phyloP scores from a whole-genome alignment of 352 stramenopile genomes.

The Globisporangium okanoganense region DNA sequence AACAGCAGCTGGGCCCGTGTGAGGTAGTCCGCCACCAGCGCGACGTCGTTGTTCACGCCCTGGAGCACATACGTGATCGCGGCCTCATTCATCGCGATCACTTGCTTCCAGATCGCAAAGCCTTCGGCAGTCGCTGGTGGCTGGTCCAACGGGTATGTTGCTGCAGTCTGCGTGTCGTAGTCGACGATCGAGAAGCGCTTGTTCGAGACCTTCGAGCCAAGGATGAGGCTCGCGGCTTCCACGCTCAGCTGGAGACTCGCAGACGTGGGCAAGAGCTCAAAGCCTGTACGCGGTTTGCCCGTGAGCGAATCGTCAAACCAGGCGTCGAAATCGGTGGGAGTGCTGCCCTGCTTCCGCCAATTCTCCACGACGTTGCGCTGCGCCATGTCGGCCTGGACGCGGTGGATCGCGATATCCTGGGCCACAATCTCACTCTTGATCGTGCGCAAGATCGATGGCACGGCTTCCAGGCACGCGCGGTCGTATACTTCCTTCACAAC shows the following conservation, averaged over 20 bases:
- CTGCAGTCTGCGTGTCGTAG: slow-evolving; percentile 32
- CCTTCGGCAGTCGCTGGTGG: slow-evolving; percentile 35
- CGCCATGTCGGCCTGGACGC: slow-evolving; percentile 26
- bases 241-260: slow-evolving; percentile 42
- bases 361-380: slow-evolving; percentile 50
- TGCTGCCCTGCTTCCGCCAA: slow-evolving; percentile 35
- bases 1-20: slow-evolving; percentile 53
- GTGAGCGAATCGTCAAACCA: slow-evolving; percentile 65
- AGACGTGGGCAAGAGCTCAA: slow-evolving; percentile 48
- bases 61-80: slow-evolving; percentile 52
- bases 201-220: slow-evolving; percentile 52
- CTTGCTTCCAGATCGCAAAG: slow-evolving; percentile 77
- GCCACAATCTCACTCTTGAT: slow-evolving; percentile 68
- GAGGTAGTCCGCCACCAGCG: slow-evolving; percentile 36
- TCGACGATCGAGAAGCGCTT: slow-evolving; percentile 66
- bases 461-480: slow-evolving; percentile 51
- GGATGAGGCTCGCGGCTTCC: slow-evolving; percentile 48
- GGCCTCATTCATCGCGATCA: slow-evolving; percentile 57
- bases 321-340: slow-evolving; percentile 48
- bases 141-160: slow-evolving; percentile 22
- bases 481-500: slow-evolving; percentile 55
- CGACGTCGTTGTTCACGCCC: slow-evolving; percentile 67
- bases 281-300: slow-evolving; percentile 38
- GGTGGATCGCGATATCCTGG: slow-evolving; percentile 37
- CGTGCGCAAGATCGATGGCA: slow-evolving; percentile 49